A percentile compares a stretch with the other conserved stretches of the same genome.
These are phyloP conservation scores for Trypanosoma congolense DNA, from an alignment of 208 protist species.

Conservation along the genomic window DNA sequence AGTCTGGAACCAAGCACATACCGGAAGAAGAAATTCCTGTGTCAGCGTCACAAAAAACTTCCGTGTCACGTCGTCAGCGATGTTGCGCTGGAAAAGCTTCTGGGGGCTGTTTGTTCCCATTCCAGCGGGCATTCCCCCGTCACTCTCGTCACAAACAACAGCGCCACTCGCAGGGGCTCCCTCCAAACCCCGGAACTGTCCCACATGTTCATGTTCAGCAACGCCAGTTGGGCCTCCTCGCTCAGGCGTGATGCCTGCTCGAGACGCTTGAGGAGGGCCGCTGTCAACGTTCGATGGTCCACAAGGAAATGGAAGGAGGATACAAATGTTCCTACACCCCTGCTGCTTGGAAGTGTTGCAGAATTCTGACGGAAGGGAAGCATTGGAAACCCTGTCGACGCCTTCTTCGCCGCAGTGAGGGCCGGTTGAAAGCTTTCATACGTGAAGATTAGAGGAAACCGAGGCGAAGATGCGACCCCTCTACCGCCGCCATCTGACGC, in stretches of 20 bases:
- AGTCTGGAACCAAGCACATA: conserved; percentile 56
- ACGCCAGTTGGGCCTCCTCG: conserved; percentile 44
- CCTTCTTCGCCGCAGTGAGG: conserved; percentile 13
- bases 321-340: conserved; percentile 59
- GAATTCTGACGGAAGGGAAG: background rate
- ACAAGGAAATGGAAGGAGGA: conserved; percentile 66
- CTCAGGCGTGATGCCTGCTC: conserved; percentile 64
- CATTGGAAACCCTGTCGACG: background rate
- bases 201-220: conserved; percentile 42
- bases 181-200: conserved; percentile 19
- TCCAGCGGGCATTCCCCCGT: background rate
- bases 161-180: background rate
- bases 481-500: background rate
- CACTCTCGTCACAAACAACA: background rate
- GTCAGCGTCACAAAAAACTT: conserved; percentile 87
- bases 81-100: conserved; percentile 52
- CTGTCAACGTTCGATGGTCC: conserved; percentile 59
- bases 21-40: conserved; percentile 72
- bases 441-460: conserved; percentile 15
- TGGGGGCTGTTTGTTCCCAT: conserved; percentile 13
- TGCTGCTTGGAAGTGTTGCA: conserved; percentile 26
- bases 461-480: background rate
- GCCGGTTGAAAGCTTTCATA: conserved; percentile 19
- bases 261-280: conserved; percentile 50
- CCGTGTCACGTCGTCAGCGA: conserved; percentile 75